Evolutionary conservation across 805 yeast genomes (phyloP).

Genomic region (Myxozyma mucilagina): DNA sequence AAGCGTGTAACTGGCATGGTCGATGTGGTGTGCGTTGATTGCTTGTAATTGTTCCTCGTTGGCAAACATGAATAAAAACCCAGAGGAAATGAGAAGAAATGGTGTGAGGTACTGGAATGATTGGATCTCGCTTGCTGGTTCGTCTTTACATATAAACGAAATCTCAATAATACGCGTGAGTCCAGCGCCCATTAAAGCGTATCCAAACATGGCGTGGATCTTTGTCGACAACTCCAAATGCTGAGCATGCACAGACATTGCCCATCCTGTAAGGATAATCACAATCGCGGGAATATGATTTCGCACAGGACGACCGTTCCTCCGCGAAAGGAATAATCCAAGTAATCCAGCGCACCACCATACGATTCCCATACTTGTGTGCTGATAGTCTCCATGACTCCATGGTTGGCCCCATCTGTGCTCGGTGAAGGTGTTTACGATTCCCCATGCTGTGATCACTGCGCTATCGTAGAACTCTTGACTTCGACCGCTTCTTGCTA

Average conservation of each 20-base stretch:
- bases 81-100: constrained; percentile 67
- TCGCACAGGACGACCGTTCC: constrained; percentile 49
- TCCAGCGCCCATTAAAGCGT: constrained; percentile 78
- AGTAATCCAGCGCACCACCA: constrained; percentile 95
- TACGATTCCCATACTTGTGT: constrained; percentile 84
- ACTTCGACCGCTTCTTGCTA: constrained; percentile 49
- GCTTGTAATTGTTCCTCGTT: constrained; percentile 80
- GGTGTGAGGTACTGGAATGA: constrained; percentile 89
- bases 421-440: constrained; percentile 92
- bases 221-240: constrained; percentile 73
- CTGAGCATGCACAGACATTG: constrained; percentile 90
- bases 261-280: constrained; percentile 86
- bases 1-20: constrained; percentile 79
- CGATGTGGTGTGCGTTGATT: constrained; percentile 74
- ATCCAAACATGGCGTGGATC: constrained; percentile 85
- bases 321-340: constrained; percentile 73
- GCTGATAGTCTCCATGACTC: constrained; percentile 89
- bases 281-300: constrained; percentile 79
- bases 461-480: constrained; percentile 85
- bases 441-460: constrained; percentile 86
- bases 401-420: constrained; percentile 95
- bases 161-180: constrained; percentile 74
- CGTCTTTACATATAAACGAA: constrained; percentile 68
- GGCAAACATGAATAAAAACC: constrained; percentile 87
- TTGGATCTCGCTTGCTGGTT: constrained; percentile 47